A percentile compares a stretch with the other conserved stretches of the same genome.
Evolutionary conservation across 768 basidiomycete species (phyloP).

Genomic region (Fistulinella prunicolor): DNA sequence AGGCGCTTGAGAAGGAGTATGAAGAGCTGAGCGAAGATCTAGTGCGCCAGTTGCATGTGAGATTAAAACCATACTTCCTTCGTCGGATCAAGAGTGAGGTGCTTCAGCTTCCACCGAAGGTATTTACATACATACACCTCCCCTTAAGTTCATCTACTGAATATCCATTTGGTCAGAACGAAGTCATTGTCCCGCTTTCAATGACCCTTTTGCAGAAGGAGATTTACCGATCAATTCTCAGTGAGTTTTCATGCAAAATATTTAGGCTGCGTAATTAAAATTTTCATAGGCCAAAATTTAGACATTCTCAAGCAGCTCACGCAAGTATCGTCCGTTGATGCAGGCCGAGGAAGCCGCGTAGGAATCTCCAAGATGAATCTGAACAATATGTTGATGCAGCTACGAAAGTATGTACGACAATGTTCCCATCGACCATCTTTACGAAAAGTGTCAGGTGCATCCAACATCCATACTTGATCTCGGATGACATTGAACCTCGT

Average conservation of each 20-base stretch:
- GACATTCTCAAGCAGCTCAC: constrained; percentile 62
- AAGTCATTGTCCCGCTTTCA: constrained; percentile 88
- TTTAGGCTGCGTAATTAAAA: constrained; percentile 10
- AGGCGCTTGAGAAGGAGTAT: constrained; percentile 69
- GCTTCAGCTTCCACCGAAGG: constrained; percentile 88
- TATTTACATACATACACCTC: constrained; percentile 27
- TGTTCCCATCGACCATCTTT: neutral
- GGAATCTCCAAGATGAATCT: constrained; percentile 51
- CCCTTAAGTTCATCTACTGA: neutral
- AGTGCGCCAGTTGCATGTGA: constrained; percentile 73
- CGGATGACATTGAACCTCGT: constrained; percentile 72
- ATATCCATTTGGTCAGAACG: constrained; percentile 51
- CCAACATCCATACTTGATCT: constrained; percentile 89
- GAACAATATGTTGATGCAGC: constrained; percentile 84
- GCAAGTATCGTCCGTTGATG: constrained; percentile 37
- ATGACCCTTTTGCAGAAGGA: constrained; percentile 86
- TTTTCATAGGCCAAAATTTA: constrained; percentile 61
- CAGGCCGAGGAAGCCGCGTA: constrained; percentile 27
- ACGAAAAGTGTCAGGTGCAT: constrained; percentile 55
- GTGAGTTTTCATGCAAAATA: constrained; percentile 36
- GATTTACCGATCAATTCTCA: constrained; percentile 82
- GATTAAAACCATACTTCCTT: constrained; percentile 86
- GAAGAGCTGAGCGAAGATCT: constrained; percentile 77
- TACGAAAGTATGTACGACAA: constrained; percentile 63
- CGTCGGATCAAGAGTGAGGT: constrained; percentile 94